Conservation (phyloP, 768 basidiomycete genomes). For the Lactarius psammicola region DNA sequence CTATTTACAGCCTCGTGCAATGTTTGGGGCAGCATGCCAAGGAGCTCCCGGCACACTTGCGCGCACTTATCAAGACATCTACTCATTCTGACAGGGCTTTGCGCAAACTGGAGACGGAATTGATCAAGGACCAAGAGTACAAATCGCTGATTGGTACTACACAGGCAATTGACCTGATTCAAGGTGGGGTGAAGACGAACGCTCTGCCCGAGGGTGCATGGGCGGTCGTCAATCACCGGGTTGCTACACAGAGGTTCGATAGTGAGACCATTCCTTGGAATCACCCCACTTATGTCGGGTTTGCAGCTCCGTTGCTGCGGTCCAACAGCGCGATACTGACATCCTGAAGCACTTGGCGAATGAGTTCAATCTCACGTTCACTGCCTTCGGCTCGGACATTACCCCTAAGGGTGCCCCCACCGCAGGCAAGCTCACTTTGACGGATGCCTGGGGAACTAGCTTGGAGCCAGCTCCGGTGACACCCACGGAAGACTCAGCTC, state of each 20-base stretch:
- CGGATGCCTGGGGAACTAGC: slow-evolving; percentile 38
- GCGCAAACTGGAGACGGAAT: slow-evolving; percentile 36
- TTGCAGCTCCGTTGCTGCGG: slow-evolving; percentile 35
- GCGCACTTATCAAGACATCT: slow-evolving; percentile 33
- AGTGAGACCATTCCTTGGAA: too few species aligned
- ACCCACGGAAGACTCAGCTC: slow-evolving; percentile 38
- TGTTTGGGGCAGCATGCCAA: slow-evolving; percentile 47
- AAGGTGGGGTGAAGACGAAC: slow-evolving; percentile 46
- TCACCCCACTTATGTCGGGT: not conserved
- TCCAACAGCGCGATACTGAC: slow-evolving; percentile 35
- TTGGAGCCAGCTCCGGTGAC: slow-evolving; percentile 46
- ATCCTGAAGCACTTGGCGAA: slow-evolving; percentile 35
- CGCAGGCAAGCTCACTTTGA: slow-evolving; percentile 40
- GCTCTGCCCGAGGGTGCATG: slow-evolving; percentile 45
- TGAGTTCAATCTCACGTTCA: slow-evolving; percentile 43
- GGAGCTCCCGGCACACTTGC: slow-evolving; percentile 36
- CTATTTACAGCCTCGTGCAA: slow-evolving; percentile 39
- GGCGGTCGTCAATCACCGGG: slow-evolving; percentile 38
- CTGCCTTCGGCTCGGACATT: slow-evolving; percentile 41
- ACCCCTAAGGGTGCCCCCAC: slow-evolving; percentile 31
- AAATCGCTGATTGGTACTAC: slow-evolving; percentile 36
- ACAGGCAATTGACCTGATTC: slow-evolving; percentile 42
- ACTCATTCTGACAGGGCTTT: slow-evolving; percentile 36
- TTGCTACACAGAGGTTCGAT: slow-evolving; percentile 37
- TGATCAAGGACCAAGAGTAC: slow-evolving; percentile 33